Percentiles rank a stretch among this genome's conserved stretches.
Evolutionary conservation across 73 alveolate genomes (phyloP).

Genomic region (Tetrahymena borealis): DNA sequence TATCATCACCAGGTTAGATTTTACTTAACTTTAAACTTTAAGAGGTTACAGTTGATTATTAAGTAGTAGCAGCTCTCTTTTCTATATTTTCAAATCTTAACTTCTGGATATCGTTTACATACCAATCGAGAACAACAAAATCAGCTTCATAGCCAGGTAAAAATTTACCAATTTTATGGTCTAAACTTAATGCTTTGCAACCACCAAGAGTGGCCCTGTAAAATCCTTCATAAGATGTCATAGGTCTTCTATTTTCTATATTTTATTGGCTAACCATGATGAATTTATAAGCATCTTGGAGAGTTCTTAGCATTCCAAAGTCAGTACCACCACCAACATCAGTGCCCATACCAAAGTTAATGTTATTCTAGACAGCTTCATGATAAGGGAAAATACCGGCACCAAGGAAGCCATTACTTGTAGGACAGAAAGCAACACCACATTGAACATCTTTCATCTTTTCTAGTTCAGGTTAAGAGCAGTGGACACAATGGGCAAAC

Average conservation of each 20-base stretch:
- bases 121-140: background rate
- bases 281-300: background rate
- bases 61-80: background rate
- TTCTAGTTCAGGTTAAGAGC: background rate
- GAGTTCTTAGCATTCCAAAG: background rate
- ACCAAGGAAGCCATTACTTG: background rate
- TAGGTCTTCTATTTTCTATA: background rate
- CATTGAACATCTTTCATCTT: background rate
- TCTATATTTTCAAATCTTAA: background rate
- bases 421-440: background rate
- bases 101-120: background rate
- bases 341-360: background rate
- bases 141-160: background rate
- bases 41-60: background rate
- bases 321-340: constrained; percentile 1
- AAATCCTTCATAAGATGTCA: background rate
- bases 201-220: background rate
- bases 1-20: background rate
- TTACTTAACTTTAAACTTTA: background rate
- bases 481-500: background rate
- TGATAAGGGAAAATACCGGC: background rate
- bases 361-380: background rate
- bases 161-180: background rate
- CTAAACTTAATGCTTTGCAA: background rate
- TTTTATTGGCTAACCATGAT: background rate